Evolutionary conservation across 2,329 filamentous ascomycete genomes (phyloP).

Genomic region (Fusarium humuli): DNA sequence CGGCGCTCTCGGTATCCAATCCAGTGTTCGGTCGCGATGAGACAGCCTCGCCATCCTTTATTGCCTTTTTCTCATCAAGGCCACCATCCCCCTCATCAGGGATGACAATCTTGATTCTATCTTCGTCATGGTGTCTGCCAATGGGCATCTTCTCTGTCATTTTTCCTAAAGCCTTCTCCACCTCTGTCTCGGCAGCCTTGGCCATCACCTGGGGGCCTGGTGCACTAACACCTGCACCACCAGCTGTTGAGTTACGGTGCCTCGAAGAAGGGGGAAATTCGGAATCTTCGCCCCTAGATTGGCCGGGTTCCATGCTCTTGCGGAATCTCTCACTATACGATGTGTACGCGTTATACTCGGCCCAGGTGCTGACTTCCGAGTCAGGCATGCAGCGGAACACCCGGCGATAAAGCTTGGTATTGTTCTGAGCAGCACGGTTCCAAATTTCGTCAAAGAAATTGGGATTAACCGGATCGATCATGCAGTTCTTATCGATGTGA

Average conservation of each 20-base stretch:
- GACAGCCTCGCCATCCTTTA: constrained; percentile 43
- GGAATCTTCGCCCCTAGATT: constrained; percentile 63
- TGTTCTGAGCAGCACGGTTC: constrained; percentile 89
- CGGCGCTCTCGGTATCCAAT: constrained; percentile 45
- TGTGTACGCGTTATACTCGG: constrained; percentile 87
- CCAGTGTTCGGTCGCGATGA: constrained; percentile 29
- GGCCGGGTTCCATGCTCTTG: constrained; percentile 69
- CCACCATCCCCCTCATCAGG: constrained; percentile 47
- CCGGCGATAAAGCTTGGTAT: constrained; percentile 91
- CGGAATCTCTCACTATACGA: constrained; percentile 83
- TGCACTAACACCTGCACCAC: constrained; percentile 57
- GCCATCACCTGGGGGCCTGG: constrained; percentile 56
- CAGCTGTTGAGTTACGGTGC: constrained; percentile 49
- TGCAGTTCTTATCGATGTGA: constrained; percentile 87
- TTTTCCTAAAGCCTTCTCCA: constrained; percentile 52
- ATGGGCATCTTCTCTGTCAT: constrained; percentile 42
- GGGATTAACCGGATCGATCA: constrained; percentile 87
- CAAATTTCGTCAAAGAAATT: constrained; percentile 89
- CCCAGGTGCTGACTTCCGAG: constrained; percentile 92
- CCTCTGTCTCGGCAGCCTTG: constrained; percentile 50
- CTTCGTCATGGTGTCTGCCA: constrained; percentile 39
- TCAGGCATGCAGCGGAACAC: constrained; percentile 99
- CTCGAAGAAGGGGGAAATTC: constrained; percentile 56
- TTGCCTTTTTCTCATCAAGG: constrained; percentile 57
- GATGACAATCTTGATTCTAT: constrained; percentile 50